Percentiles rank a stretch among this genome's conserved stretches.
Conservation (phyloP, 352 stramenopile species). For the Phytophthora idaei region DNA sequence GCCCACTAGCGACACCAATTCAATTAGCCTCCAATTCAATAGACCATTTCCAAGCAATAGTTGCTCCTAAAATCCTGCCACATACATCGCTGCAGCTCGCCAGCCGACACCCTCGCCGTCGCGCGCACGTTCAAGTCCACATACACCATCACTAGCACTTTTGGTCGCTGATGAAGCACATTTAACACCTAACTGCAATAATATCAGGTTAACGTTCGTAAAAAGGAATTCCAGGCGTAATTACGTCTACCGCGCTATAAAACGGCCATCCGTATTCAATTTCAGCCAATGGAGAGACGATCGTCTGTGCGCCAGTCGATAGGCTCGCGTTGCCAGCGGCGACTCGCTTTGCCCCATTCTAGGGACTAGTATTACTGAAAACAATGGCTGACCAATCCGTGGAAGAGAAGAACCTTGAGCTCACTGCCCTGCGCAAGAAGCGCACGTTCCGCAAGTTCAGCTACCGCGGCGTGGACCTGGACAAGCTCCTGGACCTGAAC, state of each 20-base stretch:
- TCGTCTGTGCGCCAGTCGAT: constrained; percentile 28
- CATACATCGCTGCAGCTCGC: constrained; percentile 72
- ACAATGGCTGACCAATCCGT: constrained; percentile 56
- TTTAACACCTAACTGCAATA: not conserved
- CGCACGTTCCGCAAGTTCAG: constrained; percentile 99
- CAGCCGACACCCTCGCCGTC: constrained; percentile 51
- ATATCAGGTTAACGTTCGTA: constrained; percentile 5
- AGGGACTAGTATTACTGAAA: constrained; percentile 45
- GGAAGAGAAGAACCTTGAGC: constrained; percentile 78
- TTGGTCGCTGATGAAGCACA: not conserved
- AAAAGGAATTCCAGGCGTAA: constrained; percentile 20
- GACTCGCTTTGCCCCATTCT: not conserved
- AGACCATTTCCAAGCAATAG: not conserved
- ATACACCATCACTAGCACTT: constrained; percentile 40
- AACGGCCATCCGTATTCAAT: not conserved
- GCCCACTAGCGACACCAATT: constrained; percentile 50
- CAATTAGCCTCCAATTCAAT: constrained; percentile 1
- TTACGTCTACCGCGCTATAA: constrained; percentile 9
- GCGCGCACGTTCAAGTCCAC: constrained; percentile 74
- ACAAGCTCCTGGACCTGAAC: constrained; percentile 99
- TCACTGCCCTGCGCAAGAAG: constrained; percentile 99
- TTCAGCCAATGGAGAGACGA: constrained; percentile 8
- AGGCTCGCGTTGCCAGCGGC: not conserved
- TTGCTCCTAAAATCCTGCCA: not conserved
- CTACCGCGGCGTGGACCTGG: constrained; percentile 99